Evolutionary conservation across 768 basidiomycete genomes (phyloP).

Genomic region (Rhodosporidiobolus sp.): DNA sequence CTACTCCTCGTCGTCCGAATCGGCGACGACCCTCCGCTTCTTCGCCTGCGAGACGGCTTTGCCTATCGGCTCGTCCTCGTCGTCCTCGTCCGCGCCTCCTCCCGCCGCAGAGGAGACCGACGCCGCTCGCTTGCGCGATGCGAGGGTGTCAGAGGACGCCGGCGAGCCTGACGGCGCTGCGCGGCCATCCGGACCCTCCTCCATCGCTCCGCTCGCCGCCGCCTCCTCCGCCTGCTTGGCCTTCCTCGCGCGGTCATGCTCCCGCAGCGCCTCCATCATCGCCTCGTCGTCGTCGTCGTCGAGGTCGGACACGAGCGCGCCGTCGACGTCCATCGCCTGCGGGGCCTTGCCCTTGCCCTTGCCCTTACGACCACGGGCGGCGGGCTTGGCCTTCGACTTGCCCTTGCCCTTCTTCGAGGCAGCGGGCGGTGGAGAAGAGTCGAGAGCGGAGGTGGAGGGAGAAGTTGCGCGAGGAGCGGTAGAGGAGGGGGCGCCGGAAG

Average conservation of each 20-base stretch:
- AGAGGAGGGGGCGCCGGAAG: not conserved
- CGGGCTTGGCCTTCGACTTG: not conserved
- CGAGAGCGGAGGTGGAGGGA: not conserved
- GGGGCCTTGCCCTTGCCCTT: conserved; percentile 11
- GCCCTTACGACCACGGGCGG: conserved; percentile 3
- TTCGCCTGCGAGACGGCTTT: conserved; percentile 23
- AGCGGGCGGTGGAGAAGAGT: conserved; percentile 3
- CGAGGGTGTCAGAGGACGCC: not conserved
- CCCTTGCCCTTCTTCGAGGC: not conserved
- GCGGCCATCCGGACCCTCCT: not conserved
- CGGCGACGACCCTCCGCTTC: conserved; percentile 31
- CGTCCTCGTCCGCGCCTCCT: not conserved
- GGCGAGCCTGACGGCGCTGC: not conserved
- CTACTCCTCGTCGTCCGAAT: conserved; percentile 22
- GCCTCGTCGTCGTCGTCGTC: conserved; percentile 23
- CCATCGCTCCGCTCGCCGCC: not conserved
- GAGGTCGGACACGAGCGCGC: conserved; percentile 20
- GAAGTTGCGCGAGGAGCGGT: not conserved
- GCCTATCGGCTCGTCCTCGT: conserved; percentile 1
- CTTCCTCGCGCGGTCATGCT: not conserved
- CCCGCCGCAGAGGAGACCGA: not conserved
- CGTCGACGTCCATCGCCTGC: conserved; percentile 13
- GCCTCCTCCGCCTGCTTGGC: not conserved
- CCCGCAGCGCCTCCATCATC: not conserved
- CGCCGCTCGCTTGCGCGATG: conserved; percentile 22